A percentile compares a stretch with the other conserved stretches of the same genome.
Evolutionary conservation across 257 asterid genomes (phyloP).

Genomic region (Nicotiana attenuata): DNA sequence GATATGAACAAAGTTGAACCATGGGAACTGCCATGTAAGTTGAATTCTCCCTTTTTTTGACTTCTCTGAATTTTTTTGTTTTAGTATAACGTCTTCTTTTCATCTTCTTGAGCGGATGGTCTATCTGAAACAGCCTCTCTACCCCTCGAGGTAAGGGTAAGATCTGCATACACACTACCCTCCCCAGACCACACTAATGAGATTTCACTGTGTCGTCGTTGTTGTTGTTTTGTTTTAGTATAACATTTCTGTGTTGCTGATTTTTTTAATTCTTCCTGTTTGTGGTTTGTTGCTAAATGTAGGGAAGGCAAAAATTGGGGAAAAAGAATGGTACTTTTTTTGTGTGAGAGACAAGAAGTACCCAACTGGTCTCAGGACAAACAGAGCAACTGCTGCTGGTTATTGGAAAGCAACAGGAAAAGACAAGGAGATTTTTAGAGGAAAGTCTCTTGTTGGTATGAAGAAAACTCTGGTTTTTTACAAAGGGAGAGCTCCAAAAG

Average conservation of each 20-base stretch:
- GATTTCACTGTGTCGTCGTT: too few relatives aligned
- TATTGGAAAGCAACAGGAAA: constrained; percentile 92
- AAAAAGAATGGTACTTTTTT: constrained; percentile 80
- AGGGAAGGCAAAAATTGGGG: constrained; percentile 79
- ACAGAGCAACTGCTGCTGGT: constrained; percentile 71
- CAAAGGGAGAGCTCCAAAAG: constrained; percentile 78
- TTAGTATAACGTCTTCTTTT: neutral
- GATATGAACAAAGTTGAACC: constrained; percentile 84
- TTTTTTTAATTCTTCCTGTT: neutral
- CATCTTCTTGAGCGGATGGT: too few relatives aligned
- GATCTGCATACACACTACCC: too few relatives aligned
- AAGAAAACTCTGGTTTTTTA: constrained; percentile 78
- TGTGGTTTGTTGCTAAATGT: neutral
- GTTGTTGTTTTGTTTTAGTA: neutral
- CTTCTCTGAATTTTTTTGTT: neutral
- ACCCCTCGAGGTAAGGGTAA: too few relatives aligned
- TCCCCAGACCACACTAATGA: too few relatives aligned
- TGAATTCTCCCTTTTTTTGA: neutral
- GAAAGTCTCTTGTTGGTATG: constrained; percentile 55
- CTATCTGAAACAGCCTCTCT: too few relatives aligned
- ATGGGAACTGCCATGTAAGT: constrained; percentile 75
- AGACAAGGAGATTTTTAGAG: constrained; percentile 58
- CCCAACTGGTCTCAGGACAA: constrained; percentile 71
- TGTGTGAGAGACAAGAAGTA: constrained; percentile 70
- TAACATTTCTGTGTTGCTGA: neutral